These are phyloP conservation scores for Polyporus arcularius DNA, from an alignment of 768 basidiomycete genomes.

Conservation along the genomic window DNA sequence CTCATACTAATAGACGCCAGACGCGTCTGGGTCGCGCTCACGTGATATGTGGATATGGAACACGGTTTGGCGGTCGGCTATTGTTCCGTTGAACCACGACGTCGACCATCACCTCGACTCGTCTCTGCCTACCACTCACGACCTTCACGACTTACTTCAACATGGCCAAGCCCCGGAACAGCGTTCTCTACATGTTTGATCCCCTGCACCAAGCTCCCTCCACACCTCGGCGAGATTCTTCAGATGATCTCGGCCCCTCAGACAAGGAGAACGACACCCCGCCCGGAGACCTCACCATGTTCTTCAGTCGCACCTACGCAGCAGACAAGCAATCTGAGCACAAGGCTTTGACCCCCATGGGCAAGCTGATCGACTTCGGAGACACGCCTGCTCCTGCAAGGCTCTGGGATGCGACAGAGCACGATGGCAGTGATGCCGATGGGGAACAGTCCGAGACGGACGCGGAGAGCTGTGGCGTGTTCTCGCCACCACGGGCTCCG, in stretches of 20 bases:
- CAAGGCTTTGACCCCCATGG: conserved; percentile 20
- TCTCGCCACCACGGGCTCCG: conserved; percentile 11
- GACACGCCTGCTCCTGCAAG: conserved; percentile 18
- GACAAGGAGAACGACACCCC: conserved; percentile 37
- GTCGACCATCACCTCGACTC: not conserved
- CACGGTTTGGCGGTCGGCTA: conserved; percentile 8
- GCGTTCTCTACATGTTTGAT: conserved; percentile 35
- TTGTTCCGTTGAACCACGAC: not conserved
- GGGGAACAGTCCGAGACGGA: conserved; percentile 15
- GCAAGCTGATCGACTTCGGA: conserved; percentile 35
- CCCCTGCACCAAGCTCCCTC: conserved; percentile 27
- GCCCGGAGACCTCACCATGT: conserved; percentile 29
- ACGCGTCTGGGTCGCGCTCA: conserved; percentile 5
- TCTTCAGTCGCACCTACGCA: conserved; percentile 33
- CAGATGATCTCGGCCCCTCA: conserved; percentile 31
- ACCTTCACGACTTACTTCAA: conserved; percentile 8
- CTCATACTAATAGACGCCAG: not conserved
- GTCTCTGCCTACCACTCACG: conserved; percentile 7
- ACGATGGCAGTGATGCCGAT: conserved; percentile 16
- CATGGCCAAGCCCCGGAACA: conserved; percentile 31
- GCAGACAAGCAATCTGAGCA: conserved; percentile 6
- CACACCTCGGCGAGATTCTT: conserved; percentile 30
- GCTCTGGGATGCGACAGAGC: conserved; percentile 5
- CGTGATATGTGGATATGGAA: conserved; percentile 4
- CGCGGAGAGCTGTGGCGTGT: not conserved